Evolutionary conservation across 2,329 filamentous ascomycete genomes (phyloP).

Genomic region (Fusarium austroafricanum): DNA sequence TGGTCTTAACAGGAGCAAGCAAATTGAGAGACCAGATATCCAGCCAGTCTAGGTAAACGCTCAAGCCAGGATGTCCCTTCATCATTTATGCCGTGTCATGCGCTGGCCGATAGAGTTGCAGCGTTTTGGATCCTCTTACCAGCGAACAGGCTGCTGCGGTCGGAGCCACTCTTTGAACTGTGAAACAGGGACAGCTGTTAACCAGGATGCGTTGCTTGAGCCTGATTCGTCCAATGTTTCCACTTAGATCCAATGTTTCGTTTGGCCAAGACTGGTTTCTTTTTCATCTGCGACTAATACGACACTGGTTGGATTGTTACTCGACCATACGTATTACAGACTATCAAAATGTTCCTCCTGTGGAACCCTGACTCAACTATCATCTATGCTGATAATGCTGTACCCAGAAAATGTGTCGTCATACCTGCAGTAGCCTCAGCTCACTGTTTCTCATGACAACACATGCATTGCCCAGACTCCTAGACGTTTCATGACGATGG

Average conservation of each 20-base stretch:
- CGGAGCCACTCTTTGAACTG: conserved; percentile 1
- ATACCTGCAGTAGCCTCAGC: conserved; percentile 27
- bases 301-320: conserved; percentile 10
- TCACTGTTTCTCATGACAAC: conserved; percentile 26
- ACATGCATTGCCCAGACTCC: conserved; percentile 34
- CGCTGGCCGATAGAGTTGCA: conserved; percentile 16
- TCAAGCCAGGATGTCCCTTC: conserved; percentile 13
- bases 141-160: conserved; percentile 8
- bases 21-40: conserved; percentile 4
- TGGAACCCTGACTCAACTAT: conserved; percentile 27
- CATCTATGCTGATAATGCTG: conserved; percentile 7
- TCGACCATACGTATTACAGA: conserved; percentile 2
- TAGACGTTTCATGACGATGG: conserved; percentile 36
- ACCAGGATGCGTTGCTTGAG: conserved; percentile 15
- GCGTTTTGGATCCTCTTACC: conserved; percentile 13
- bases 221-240: conserved; percentile 38
- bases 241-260: conserved; percentile 22
- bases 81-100: conserved; percentile 32
- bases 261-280: conserved; percentile 10
- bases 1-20: neutral
- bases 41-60: conserved; percentile 38
- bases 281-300: conserved; percentile 14
- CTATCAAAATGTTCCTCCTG: conserved; percentile 16
- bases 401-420: conserved; percentile 37
- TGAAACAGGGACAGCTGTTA: conserved; percentile 36